Percentiles rank a stretch among this genome's conserved stretches.
These are phyloP conservation scores for Pulveroboletus ravenelii DNA, from an alignment of 768 basidiomycete species.

Conservation along the genomic window DNA sequence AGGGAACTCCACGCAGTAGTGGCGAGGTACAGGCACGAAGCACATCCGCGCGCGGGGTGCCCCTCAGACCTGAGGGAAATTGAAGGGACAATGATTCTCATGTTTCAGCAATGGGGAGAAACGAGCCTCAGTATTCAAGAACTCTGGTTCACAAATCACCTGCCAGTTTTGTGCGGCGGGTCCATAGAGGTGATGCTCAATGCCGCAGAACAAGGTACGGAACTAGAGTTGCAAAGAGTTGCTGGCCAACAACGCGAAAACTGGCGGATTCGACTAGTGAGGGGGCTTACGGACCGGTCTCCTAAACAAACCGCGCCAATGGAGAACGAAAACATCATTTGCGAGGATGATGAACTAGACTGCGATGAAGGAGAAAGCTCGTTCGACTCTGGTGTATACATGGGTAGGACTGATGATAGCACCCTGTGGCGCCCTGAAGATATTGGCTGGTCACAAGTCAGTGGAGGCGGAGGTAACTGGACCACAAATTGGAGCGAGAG, in stretches of 20 bases:
- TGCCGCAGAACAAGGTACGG: slow-evolving; percentile 20
- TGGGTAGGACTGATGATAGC: slow-evolving; percentile 8
- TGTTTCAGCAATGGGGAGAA: slow-evolving; percentile 53
- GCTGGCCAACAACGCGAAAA: slow-evolving; percentile 16
- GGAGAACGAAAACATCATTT: slow-evolving; percentile 10
- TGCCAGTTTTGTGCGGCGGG: slow-evolving; percentile 34
- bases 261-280: slow-evolving; percentile 31
- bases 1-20: slow-evolving; percentile 43
- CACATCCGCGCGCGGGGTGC: slow-evolving; percentile 45
- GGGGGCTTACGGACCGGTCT: slow-evolving; percentile 10
- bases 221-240: slow-evolving; percentile 22
- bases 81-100: slow-evolving; percentile 41
- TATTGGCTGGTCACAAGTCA: slow-evolving; percentile 12
- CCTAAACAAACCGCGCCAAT: slow-evolving; percentile 4
- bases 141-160: slow-evolving; percentile 43
- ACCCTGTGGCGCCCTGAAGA: slow-evolving; percentile 5
- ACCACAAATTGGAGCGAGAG: background rate
- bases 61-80: slow-evolving; percentile 46
- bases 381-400: slow-evolving; percentile 27
- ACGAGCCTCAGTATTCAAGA: slow-evolving; percentile 40
- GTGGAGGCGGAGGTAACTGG: slow-evolving; percentile 9
- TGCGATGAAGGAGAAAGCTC: slow-evolving; percentile 16
- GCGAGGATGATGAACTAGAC: slow-evolving; percentile 21
- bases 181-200: slow-evolving; percentile 27
- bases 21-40: slow-evolving; percentile 43